phyloP scores from a whole-genome alignment of 352 stramenopile genomes.

The Nothophytophthora sp. region DNA sequence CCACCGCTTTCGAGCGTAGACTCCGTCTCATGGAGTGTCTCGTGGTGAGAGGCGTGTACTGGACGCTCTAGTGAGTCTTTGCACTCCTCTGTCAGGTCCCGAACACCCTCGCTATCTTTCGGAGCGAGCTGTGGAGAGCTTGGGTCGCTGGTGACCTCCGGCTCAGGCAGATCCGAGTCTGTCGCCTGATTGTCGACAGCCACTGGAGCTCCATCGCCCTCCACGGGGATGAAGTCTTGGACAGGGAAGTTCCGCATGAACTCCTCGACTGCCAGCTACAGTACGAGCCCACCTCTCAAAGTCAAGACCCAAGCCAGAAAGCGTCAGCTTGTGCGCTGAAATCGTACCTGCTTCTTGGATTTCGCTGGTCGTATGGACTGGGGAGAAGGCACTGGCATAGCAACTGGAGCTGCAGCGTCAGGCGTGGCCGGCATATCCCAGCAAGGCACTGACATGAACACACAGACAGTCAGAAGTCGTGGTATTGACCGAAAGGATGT shows the following conservation, averaged over 20 bases:
- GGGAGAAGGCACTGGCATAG: background rate
- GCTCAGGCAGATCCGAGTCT: too few relatives aligned
- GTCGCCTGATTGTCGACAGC: background rate
- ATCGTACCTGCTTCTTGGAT: slow-evolving; percentile 22
- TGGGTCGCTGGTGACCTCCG: too few relatives aligned
- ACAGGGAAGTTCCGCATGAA: slow-evolving; percentile 72
- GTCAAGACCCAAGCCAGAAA: background rate
- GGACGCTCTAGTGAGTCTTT: background rate
- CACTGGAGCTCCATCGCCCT: background rate
- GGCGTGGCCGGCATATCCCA: background rate
- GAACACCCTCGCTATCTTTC: background rate
- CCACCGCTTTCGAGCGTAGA: background rate
- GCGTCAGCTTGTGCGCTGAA: background rate
- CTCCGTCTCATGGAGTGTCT: background rate
- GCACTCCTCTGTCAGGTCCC: background rate
- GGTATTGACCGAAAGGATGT: too few relatives aligned
- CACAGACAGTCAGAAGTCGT: too few relatives aligned
- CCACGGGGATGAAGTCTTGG: slow-evolving; percentile 67
- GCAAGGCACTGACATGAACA: too few relatives aligned
- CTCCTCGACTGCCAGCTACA: slow-evolving; percentile 51
- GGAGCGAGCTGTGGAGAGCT: too few relatives aligned
- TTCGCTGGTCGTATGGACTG: slow-evolving; percentile 4
- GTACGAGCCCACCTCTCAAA: background rate
- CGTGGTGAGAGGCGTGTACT: too few relatives aligned
- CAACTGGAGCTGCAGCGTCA: background rate